Evolutionary conservation across 345 rosid species (phyloP).

Genomic region (Camelina sativa): DNA sequence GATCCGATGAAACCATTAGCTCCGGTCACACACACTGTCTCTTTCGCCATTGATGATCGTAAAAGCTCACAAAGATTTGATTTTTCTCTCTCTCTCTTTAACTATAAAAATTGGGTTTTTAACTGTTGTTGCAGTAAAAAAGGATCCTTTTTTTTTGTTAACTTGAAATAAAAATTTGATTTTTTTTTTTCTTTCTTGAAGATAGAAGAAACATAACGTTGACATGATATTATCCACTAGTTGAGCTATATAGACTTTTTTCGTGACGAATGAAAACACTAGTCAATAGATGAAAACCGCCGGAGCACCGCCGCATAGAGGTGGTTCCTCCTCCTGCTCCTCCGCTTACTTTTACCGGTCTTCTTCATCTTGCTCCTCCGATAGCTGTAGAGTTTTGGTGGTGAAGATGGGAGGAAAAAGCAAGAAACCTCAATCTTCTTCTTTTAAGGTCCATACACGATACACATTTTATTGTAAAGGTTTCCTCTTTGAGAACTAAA

Average conservation of each 20-base stretch:
- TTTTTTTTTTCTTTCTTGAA: background rate
- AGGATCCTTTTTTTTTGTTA: background rate
- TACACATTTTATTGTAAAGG: conserved; percentile 30
- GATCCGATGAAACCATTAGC: conserved; percentile 89
- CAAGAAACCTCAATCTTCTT: conserved; percentile 51
- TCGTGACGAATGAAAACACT: conserved; percentile 7
- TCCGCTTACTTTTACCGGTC: conserved; percentile 25
- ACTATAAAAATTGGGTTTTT: no score
- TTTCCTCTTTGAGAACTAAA: conserved; percentile 15
- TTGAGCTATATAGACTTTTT: conserved; percentile 32
- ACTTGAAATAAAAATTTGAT: background rate
- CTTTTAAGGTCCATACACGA: conserved; percentile 47
- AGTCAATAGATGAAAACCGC: conserved; percentile 39
- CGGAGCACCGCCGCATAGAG: conserved; percentile 45
- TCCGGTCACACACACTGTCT: conserved; percentile 78
- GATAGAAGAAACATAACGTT: conserved; percentile 6
- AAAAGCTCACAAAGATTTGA: background rate
- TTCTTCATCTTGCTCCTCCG: conserved; percentile 41
- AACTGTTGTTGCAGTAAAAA: conserved; percentile 5
- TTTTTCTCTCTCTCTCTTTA: background rate
- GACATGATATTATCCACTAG: conserved; percentile 42
- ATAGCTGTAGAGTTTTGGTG: conserved; percentile 42
- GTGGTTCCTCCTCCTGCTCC: conserved; percentile 27
- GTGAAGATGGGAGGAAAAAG: conserved; percentile 56
- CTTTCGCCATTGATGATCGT: conserved; percentile 41